Evolutionary conservation across 164 flowering plant species (phyloP).

Genomic region (Annona squamosa): DNA sequence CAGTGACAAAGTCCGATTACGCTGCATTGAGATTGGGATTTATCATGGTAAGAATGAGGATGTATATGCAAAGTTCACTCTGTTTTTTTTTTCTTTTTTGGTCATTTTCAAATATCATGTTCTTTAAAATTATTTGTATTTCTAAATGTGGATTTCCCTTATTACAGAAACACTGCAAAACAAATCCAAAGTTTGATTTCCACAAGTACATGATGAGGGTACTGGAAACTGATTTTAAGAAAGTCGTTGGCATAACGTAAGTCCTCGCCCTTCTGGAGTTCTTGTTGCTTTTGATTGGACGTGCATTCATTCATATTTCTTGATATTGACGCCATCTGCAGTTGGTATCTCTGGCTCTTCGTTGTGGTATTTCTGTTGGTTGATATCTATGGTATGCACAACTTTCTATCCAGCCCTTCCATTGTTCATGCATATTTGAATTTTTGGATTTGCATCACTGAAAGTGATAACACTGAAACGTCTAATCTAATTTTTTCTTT

Average conservation of each 20-base stretch:
- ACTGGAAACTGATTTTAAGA: slow-evolving; percentile 74
- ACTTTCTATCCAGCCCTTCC: background rate
- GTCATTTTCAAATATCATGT: slow-evolving; percentile 6
- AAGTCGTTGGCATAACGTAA: slow-evolving; percentile 83
- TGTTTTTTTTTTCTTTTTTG: background rate
- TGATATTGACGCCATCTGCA: slow-evolving; percentile 26
- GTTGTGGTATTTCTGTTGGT: slow-evolving; percentile 73
- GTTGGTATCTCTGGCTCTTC: slow-evolving; percentile 94
- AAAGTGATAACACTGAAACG: background rate
- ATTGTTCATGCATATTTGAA: background rate
- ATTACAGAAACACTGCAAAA: slow-evolving; percentile 56
- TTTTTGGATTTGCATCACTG: background rate
- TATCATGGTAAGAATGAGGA: slow-evolving; percentile 42
- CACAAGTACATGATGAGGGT: slow-evolving; percentile 90
- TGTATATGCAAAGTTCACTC: too few relatives aligned
- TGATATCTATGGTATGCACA: slow-evolving; percentile 57
- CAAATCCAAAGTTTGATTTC: slow-evolving; percentile 59
- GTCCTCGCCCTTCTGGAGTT: background rate
- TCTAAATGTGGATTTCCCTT: slow-evolving; percentile 1
- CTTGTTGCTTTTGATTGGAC: background rate
- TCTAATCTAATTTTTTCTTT: background rate
- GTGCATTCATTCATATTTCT: slow-evolving; percentile 5
- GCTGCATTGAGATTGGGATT: slow-evolving; percentile 63
- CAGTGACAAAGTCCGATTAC: slow-evolving; percentile 74
- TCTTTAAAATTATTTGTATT: background rate